A percentile compares a stretch with the other conserved stretches of the same genome.
Evolutionary conservation across 1,139 yeast species (phyloP).

Genomic region (Scheffersomyces insectosa): DNA sequence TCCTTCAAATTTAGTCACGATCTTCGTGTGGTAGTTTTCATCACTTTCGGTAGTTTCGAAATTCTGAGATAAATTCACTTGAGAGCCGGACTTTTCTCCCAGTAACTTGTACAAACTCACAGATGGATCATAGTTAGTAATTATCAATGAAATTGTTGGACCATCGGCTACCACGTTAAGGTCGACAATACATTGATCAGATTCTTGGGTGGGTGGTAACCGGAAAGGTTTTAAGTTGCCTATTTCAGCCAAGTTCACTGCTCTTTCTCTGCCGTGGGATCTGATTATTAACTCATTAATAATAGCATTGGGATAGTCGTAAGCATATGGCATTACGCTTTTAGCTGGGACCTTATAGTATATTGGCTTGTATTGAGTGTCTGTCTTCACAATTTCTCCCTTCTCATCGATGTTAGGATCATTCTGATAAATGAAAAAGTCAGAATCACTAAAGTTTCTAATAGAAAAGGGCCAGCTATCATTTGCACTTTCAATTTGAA

Average conservation of each 20-base stretch:
- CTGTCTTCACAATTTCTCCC: slow-evolving; percentile 57
- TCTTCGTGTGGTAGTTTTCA: slow-evolving; percentile 62
- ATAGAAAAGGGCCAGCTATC: slow-evolving; percentile 92
- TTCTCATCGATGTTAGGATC: slow-evolving; percentile 78
- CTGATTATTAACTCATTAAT: slow-evolving; percentile 78
- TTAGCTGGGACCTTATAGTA: slow-evolving; percentile 80
- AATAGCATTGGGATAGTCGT: slow-evolving; percentile 94
- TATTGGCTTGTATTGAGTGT: slow-evolving; percentile 65
- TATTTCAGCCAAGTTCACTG: slow-evolving; percentile 85
- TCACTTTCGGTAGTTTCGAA: slow-evolving; percentile 71
- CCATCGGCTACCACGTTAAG: slow-evolving; percentile 96
- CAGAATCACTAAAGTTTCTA: slow-evolving; percentile 82
- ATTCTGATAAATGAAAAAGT: slow-evolving; percentile 81
- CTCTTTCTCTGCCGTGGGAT: slow-evolving; percentile 72
- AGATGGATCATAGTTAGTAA: slow-evolving; percentile 79
- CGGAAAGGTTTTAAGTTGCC: slow-evolving; percentile 90
- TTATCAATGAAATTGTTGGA: slow-evolving; percentile 84
- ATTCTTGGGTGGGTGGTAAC: slow-evolving; percentile 51
- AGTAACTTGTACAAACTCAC: slow-evolving; percentile 69
- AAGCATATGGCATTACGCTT: slow-evolving; percentile 97
- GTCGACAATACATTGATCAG: slow-evolving; percentile 62
- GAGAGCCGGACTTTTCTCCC: slow-evolving; percentile 20
- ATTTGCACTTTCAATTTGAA: slow-evolving; percentile 71
- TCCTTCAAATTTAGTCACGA: slow-evolving; percentile 76
- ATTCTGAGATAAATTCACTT: slow-evolving; percentile 36